Conservation (phyloP, 805 yeast genomes). For the Saccharomyces paradoxus region DNA sequence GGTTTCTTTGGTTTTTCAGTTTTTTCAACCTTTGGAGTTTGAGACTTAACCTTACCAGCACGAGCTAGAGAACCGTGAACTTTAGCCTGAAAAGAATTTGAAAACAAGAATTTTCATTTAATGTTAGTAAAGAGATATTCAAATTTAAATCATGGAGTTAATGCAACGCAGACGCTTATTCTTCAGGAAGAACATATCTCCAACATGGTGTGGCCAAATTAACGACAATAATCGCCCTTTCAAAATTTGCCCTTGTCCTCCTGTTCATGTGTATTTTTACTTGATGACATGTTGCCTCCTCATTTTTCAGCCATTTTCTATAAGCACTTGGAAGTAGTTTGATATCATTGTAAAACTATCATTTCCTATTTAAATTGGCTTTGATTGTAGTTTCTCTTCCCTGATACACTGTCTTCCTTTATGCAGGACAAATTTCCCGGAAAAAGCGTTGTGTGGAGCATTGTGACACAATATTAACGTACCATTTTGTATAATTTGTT, state of each 20-base stretch:
- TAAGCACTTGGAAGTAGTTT: too few species aligned
- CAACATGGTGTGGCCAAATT: neutral
- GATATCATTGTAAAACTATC: too few species aligned
- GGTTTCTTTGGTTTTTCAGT: constrained; percentile 92
- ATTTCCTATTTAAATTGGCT: too few species aligned
- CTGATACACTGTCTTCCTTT: too few species aligned
- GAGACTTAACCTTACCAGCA: constrained; percentile 99
- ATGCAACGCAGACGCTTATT: neutral
- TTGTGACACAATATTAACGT: neutral
- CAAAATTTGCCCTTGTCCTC: neutral
- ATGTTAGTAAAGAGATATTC: neutral
- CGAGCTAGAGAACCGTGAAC: constrained; percentile 99
- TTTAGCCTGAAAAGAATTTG: constrained; percentile 62
- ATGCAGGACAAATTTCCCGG: neutral
- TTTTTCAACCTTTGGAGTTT: constrained; percentile 99
- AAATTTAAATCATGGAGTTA: too few species aligned
- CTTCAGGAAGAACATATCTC: too few species aligned
- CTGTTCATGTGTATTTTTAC: neutral
- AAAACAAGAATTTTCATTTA: too few species aligned
- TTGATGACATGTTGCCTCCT: too few species aligned
- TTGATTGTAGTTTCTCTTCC: too few species aligned
- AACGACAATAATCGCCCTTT: neutral
- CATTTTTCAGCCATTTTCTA: too few species aligned
- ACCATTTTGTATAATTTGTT: neutral
- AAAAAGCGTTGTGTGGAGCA: neutral